Base-by-base conservation (phyloP, 257 asterid species). In the Nicotiana noctiflora region DNA sequence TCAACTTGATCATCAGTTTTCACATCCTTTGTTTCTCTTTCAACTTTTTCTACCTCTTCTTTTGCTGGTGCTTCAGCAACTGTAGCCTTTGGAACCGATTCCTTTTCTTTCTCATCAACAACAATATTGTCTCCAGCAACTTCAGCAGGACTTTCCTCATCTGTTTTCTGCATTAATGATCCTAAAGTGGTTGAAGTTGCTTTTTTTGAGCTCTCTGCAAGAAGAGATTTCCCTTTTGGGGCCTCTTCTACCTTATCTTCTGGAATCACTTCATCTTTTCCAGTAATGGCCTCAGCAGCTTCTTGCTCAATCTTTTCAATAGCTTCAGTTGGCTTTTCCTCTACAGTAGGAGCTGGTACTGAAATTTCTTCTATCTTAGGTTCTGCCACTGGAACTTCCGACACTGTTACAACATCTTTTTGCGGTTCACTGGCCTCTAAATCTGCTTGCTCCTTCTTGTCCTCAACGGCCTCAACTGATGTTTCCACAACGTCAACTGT, bases 11-110 rank as follows among this genome's bases (percentile, higher is more conserved):
- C 83, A 51, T 23, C 81, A 29, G 81, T 37, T 32, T 81, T 57
- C 78, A 75, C 82, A 44, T 83, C 84, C 81, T 74, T 74, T 4
- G 25, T 52, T 65, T 49, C 80, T 68, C 40, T 65, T 15, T 7
- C 12, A 79, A 86, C 90, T 8, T 77, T 76, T 60, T 87, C 90
- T n/a, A 61, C 72, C 72, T 78, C 83, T 53, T 82, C 85, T 56
- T 37, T 82, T 12, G 52, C 76, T 74, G 81, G 55, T 59, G 25
- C 86, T 81, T 81, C 85, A 11, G 44, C 64, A 62, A 14, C 86
- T 8, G 40, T 76, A 4, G 79, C 44, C 64, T 76, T 82, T 59
- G 67, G 65, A 63, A 65, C 79, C 76, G 32, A 57, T 81, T 85
- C 90, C n/a, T 60, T 15, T 60, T 55, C 75, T 82, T 82, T 82